Conservation (phyloP, 2,329 filamentous ascomycete genomes). For the Hymenoscyphus fraxineus region DNA sequence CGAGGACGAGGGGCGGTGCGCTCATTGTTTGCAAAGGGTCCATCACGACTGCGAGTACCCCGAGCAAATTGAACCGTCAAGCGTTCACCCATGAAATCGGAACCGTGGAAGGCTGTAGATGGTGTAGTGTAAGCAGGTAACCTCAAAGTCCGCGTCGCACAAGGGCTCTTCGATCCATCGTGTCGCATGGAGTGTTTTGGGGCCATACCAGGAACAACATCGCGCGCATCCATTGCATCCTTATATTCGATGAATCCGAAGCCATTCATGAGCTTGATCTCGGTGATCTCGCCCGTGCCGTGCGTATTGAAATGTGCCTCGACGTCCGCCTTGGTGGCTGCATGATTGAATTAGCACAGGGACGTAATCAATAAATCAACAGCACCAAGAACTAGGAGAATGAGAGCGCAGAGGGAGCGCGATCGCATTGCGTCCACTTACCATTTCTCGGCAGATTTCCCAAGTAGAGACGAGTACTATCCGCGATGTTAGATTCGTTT, state of each 20-base stretch:
- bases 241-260: slow-evolving; percentile 99
- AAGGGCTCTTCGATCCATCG: slow-evolving; percentile 10
- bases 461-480: slow-evolving; percentile 87
- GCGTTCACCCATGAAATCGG: slow-evolving; percentile 96
- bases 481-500: not conserved
- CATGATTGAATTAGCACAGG: slow-evolving; percentile 20
- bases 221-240: slow-evolving; percentile 94
- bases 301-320: slow-evolving; percentile 93
- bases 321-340: slow-evolving; percentile 95
- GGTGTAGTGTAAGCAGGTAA: slow-evolving; percentile 20
- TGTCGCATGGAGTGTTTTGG: slow-evolving; percentile 17
- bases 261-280: slow-evolving; percentile 99
- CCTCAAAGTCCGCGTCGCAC: not conserved
- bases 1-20: slow-evolving; percentile 75
- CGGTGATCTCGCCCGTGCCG: slow-evolving; percentile 94
- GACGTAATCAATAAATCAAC: not conserved
- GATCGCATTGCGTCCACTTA: slow-evolving; percentile 46
- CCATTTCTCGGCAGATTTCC: slow-evolving; percentile 96
- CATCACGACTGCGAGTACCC: slow-evolving; percentile 67
- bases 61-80: slow-evolving; percentile 97
- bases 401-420: not conserved
- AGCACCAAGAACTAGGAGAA: not conserved
- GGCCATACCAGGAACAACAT: slow-evolving; percentile 90
- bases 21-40: slow-evolving; percentile 56
- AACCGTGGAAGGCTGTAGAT: slow-evolving; percentile 69